phyloP scores from a whole-genome alignment of 139 green algal genomes.

The Chlamydomonas urium region DNA sequence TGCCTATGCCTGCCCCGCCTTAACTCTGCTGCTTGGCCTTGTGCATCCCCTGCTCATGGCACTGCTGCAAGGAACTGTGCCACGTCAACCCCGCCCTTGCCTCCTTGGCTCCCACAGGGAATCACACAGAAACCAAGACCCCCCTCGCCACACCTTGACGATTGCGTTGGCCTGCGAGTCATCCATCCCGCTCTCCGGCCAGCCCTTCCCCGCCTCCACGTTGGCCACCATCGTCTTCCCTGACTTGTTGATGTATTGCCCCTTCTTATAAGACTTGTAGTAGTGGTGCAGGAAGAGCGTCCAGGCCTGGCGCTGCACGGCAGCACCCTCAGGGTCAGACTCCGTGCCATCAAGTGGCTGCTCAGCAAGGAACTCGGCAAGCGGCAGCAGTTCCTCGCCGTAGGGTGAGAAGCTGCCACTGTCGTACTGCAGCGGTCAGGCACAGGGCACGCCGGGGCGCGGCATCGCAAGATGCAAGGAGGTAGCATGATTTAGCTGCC shows the following conservation, averaged over 20 bases:
- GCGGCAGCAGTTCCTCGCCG: conserved; percentile 42
- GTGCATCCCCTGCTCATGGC: no score
- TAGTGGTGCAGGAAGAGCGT: conserved; percentile 12
- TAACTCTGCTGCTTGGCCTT: no score
- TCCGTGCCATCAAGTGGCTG: conserved; percentile 24
- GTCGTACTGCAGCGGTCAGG: conserved; percentile 24
- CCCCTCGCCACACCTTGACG: conserved; percentile 37
- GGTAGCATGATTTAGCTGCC: no score
- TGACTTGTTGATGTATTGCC: background rate
- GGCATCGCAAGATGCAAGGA: no score
- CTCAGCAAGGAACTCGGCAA: conserved; percentile 36
- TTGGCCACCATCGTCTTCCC: background rate
- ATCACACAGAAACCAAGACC: no score
- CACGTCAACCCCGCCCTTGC: no score
- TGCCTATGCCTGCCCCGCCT: no score
- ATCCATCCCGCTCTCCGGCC: conserved; percentile 29
- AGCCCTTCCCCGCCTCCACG: conserved; percentile 1
- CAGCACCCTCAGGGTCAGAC: no score
- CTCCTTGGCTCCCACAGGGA: no score
- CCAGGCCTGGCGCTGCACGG: no score
- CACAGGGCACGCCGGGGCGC: no score
- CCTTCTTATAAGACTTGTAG: background rate
- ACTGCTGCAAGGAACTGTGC: no score
- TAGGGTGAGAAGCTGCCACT: conserved; percentile 42
- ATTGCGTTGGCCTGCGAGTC: conserved; percentile 47